A percentile compares a stretch with the other conserved stretches of the same genome.
Conservation (phyloP, 2,329 filamentous ascomycete genomes). For the Ascochyta koolunga region DNA sequence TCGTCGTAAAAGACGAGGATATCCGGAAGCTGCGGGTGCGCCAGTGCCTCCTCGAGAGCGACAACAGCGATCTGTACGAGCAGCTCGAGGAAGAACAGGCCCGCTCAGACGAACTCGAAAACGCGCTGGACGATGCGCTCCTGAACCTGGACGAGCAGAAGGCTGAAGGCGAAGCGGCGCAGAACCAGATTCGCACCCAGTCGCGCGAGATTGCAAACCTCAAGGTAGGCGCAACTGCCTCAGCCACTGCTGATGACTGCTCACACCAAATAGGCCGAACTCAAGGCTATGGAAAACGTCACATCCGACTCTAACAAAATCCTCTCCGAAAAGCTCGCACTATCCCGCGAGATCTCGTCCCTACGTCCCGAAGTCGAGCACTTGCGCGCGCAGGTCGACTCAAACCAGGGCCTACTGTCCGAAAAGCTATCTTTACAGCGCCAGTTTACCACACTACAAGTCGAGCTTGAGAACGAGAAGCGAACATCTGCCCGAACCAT, state of each 20-base stretch:
- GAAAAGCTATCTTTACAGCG: constrained; percentile 83
- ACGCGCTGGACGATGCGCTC: constrained; percentile 56
- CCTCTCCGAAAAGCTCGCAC: constrained; percentile 67
- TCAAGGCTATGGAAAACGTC: constrained; percentile 70
- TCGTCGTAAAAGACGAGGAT: constrained; percentile 76
- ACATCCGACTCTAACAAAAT: constrained; percentile 73
- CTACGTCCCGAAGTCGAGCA: constrained; percentile 68
- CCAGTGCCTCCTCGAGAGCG: constrained; percentile 72
- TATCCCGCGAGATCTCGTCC: constrained; percentile 64
- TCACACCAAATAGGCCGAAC: constrained; percentile 64
- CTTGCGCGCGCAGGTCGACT: constrained; percentile 62
- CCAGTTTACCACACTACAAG: constrained; percentile 76
- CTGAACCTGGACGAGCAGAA: constrained; percentile 56
- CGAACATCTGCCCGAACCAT: constrained; percentile 66
- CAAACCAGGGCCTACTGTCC: constrained; percentile 71
- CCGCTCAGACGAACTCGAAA: constrained; percentile 62
- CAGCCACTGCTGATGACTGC: constrained; percentile 47
- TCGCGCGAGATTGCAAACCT: constrained; percentile 62
- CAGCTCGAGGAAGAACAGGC: constrained; percentile 66
- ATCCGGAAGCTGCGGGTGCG: constrained; percentile 69
- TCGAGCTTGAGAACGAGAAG: constrained; percentile 83
- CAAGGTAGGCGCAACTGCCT: constrained; percentile 57
- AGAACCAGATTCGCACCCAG: constrained; percentile 59
- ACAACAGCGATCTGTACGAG: constrained; percentile 71
- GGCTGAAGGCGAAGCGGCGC: constrained; percentile 51